Conservation (phyloP, 1,139 yeast genomes). For the Geotrichum klebahnii region DNA sequence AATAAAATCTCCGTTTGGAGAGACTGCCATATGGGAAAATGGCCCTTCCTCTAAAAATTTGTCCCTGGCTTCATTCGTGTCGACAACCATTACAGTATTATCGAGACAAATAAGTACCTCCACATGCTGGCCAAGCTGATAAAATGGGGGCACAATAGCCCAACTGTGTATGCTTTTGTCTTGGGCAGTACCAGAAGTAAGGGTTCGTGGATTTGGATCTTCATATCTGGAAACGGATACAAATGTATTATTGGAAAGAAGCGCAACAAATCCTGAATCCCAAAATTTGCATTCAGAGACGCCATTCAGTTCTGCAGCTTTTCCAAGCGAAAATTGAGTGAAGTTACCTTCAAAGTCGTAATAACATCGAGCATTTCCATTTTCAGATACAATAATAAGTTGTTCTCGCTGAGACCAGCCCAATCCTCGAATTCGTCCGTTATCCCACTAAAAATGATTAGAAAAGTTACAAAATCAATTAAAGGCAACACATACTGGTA, state of each 20-base stretch:
- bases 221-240: conserved; percentile 37
- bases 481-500: conserved; percentile 36
- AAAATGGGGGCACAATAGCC: conserved; percentile 38
- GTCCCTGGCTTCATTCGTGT: conserved; percentile 32
- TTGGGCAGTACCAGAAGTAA: conserved; percentile 26
- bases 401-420: conserved; percentile 57
- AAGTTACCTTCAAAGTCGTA: conserved; percentile 66
- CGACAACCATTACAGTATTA: conserved; percentile 29
- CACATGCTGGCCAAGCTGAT: conserved; percentile 34
- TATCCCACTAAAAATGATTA: conserved; percentile 39
- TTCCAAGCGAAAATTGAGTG: conserved; percentile 47
- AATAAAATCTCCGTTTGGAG: conserved; percentile 61
- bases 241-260: conserved; percentile 38
- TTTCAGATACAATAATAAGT: conserved; percentile 56
- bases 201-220: conserved; percentile 34
- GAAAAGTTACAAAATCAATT: background rate
- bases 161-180: conserved; percentile 32
- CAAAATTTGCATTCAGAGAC: conserved; percentile 42
- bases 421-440: conserved; percentile 54
- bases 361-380: conserved; percentile 62
- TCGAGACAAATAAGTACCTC: conserved; percentile 36
- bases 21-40: conserved; percentile 49
- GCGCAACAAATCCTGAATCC: conserved; percentile 42
- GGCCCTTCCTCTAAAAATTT: conserved; percentile 51
- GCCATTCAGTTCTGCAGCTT: conserved; percentile 39